Percentiles rank a stretch among this genome's conserved stretches.
Conservation (phyloP, 208 protist genomes). For the Plasmodiophora brassicae region DNA sequence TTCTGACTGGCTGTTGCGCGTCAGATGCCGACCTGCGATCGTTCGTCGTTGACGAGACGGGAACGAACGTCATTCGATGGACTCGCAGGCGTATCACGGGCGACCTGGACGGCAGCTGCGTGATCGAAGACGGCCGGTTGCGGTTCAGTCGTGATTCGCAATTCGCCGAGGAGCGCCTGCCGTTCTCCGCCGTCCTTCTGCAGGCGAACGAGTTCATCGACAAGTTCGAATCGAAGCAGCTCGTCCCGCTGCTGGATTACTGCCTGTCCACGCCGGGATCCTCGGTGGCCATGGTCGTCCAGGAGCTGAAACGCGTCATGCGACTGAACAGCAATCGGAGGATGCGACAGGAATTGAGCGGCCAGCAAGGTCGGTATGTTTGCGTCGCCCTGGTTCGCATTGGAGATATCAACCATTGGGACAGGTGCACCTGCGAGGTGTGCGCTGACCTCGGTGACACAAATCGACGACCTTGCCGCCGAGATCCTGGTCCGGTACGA, state of each 20-base stretch:
- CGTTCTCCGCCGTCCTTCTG: neutral
- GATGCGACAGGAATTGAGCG: neutral
- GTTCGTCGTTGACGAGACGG: no score
- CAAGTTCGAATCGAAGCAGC: neutral
- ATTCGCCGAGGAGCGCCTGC: no score
- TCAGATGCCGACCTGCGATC: no score
- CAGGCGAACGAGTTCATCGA: neutral
- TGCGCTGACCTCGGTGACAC: neutral
- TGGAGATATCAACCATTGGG: neutral
- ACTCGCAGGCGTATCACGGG: no score
- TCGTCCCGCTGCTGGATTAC: neutral
- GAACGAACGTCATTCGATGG: no score
- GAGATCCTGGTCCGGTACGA: neutral
- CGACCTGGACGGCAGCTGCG: no score
- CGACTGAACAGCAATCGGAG: neutral
- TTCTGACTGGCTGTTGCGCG: no score
- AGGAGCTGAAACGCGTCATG: neutral
- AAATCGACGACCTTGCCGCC: conserved; percentile 19
- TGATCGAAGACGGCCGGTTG: no score
- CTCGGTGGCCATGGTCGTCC: neutral
- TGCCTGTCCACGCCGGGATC: neutral
- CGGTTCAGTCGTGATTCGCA: no score
- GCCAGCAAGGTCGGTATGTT: neutral
- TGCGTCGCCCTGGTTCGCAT: neutral
- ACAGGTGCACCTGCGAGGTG: neutral